A percentile compares a stretch with the other conserved stretches of the same genome.
Evolutionary conservation across 2,329 filamentous ascomycete genomes (phyloP).

Genomic region (Penicillium rolfsii): DNA sequence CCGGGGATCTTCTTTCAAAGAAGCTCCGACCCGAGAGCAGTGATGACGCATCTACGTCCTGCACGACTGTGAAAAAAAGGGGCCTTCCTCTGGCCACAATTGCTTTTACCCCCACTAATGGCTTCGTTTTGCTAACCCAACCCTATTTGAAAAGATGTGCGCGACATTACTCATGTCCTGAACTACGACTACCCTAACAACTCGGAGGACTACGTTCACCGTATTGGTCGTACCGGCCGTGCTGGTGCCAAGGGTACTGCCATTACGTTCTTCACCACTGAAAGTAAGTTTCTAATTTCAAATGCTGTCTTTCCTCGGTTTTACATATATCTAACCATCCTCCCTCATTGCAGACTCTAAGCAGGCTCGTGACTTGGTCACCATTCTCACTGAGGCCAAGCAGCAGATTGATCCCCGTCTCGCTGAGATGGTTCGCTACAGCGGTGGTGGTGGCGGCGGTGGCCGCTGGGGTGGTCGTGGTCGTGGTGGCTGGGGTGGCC

Average conservation of each 20-base stretch:
- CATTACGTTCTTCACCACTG: conserved; percentile 98
- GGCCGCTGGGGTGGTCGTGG: conserved; percentile 55
- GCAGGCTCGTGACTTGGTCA: conserved; percentile 94
- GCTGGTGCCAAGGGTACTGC: conserved; percentile 89
- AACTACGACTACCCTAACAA: conserved; percentile 99
- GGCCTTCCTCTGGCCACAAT: conserved; percentile 52
- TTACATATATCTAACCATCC: conserved; percentile 20
- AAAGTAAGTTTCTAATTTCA: conserved; percentile 72
- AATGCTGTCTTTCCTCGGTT: neutral
- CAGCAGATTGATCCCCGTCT: conserved; percentile 97
- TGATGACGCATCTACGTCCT: conserved; percentile 62
- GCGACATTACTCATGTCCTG: conserved; percentile 99
- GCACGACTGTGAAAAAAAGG: conserved; percentile 58
- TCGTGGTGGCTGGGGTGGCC: conserved; percentile 67
- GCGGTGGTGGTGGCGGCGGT: conserved; percentile 78
- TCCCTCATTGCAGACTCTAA: conserved; percentile 67
- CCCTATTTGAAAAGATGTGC: conserved; percentile 83
- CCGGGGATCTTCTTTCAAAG: conserved; percentile 49
- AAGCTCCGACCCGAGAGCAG: conserved; percentile 58
- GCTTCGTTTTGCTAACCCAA: conserved; percentile 76
- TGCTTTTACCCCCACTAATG: conserved; percentile 45
- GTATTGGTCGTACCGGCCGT: conserved; percentile 70
- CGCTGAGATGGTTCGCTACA: conserved; percentile 91
- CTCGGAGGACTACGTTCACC: conserved; percentile 71
- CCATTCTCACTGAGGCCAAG: conserved; percentile 92